Percentiles rank a stretch among this genome's conserved stretches.
Evolutionary conservation across 345 rosid genomes (phyloP).

Genomic region (Microthlaspi erraticum): DNA sequence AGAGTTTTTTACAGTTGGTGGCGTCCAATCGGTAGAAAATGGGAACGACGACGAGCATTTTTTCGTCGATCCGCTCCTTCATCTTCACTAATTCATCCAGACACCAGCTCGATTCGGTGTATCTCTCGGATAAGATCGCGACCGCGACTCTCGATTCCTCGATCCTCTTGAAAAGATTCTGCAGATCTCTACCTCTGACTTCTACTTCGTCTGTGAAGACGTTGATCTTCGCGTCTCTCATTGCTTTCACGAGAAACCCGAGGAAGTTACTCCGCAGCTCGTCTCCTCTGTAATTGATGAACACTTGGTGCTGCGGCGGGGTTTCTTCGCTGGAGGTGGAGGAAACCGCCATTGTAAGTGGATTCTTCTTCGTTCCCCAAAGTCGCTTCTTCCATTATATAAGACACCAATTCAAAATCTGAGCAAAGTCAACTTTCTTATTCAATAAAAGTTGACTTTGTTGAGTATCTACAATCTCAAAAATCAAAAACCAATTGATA

Average conservation of each 20-base stretch:
- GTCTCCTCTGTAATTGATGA: constrained; percentile 31
- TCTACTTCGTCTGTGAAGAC: constrained; percentile 28
- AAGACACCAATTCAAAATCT: not conserved
- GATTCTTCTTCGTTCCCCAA: not conserved
- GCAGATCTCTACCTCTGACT: constrained; percentile 21
- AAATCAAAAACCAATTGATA: too few species aligned
- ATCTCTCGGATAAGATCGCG: constrained; percentile 24
- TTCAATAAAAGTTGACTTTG: too few species aligned
- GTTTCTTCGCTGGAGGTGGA: not conserved
- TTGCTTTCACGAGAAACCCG: constrained; percentile 25
- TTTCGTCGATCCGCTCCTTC: constrained; percentile 14
- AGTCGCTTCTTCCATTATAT: not conserved
- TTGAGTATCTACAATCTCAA: too few species aligned
- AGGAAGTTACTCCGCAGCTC: constrained; percentile 28
- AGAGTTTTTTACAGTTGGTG: not conserved
- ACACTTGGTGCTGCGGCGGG: constrained; percentile 33
- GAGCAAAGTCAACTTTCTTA: not conserved
- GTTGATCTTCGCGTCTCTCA: constrained; percentile 23
- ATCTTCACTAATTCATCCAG: constrained; percentile 35
- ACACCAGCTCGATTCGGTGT: constrained; percentile 31
- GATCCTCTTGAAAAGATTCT: constrained; percentile 27
- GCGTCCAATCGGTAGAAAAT: constrained; percentile 28
- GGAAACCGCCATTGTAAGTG: constrained; percentile 8
- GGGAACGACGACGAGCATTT: constrained; percentile 14
- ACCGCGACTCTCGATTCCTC: constrained; percentile 30